Base-by-base conservation (phyloP, 495 filamentous ascomycete species). In the Tuber aestivum region DNA sequence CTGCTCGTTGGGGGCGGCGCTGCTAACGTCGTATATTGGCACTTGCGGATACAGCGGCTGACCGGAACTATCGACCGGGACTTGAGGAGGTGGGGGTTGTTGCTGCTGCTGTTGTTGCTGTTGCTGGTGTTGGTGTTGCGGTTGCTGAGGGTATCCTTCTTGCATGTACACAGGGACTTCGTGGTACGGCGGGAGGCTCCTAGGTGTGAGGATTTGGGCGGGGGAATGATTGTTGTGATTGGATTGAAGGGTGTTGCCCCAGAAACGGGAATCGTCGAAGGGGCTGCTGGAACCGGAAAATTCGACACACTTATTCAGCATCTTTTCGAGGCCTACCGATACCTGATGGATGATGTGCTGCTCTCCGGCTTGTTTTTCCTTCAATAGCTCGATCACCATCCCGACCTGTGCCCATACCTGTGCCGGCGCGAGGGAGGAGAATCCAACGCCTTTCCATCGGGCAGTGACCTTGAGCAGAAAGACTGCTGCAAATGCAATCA, bases 401-500 rank as follows among this genome's bases (percentile, higher is more conserved):
- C 86, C 85, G 23, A 88, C 87, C 7, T 87, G 79, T 23, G 82
- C 80, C 61, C 87, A 87, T 41, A 87, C 86, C 75, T 87, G 83
- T 23, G 80, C 85, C 78, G 27, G 85, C 80, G 70, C 85, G 83
- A 72, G 86, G 83, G 78, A 84, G 83, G 32, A 87, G 82, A 88
- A 71, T 84, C 86, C 69, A 84, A 87, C 79, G 73, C 74, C 72
- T 75, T 87, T 87, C 87, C 87, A 88, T 70, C 87, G 87, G 23
- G 87, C 86, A 21, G 87, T 87, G 37, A 89, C 87, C 76, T 89
- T 89, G 69, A 89, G 84, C 18, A 89, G 84, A 78, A 89, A 89
- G 5, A 87, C 86, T 0, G 89, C 88, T 21, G 87, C 87, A 77
- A 88, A 90, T 18, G 88, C 86, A 65, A 90, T 87, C 89, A 90